phyloP scores from a whole-genome alignment of 225 moss, liverwort and hornwort species.

The Bryum argenteum region DNA sequence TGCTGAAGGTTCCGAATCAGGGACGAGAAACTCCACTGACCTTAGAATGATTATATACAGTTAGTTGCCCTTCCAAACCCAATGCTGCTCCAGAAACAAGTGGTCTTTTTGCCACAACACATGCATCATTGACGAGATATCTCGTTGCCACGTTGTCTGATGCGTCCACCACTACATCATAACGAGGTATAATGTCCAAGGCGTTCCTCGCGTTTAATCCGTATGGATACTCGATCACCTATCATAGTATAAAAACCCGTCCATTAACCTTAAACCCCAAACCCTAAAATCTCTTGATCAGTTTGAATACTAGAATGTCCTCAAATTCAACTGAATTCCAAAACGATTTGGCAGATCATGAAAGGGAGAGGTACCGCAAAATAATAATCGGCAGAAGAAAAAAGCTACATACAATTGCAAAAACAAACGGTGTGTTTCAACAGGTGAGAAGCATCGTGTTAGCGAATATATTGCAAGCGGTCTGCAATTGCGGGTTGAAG shows the following conservation, averaged over 20 bases:
- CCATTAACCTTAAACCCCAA: slow-evolving; percentile 17
- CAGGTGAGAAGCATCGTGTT: neutral
- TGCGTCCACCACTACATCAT: slow-evolving; percentile 89
- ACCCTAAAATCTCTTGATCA: neutral
- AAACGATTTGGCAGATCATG: neutral
- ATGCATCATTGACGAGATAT: slow-evolving; percentile 90
- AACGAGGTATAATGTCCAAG: slow-evolving; percentile 69
- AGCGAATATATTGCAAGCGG: slow-evolving; percentile 4
- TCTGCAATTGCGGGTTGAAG: neutral
- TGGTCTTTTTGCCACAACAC: slow-evolving; percentile 70
- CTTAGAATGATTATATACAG: slow-evolving; percentile 53
- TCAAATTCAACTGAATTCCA: neutral
- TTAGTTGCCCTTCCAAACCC: slow-evolving; percentile 91
- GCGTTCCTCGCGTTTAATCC: slow-evolving; percentile 75
- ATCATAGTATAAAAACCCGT: slow-evolving; percentile 21
- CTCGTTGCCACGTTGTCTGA: slow-evolving; percentile 95
- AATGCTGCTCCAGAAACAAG: slow-evolving; percentile 97
- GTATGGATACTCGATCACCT: slow-evolving; percentile 65
- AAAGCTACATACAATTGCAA: neutral
- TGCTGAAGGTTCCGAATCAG: neutral
- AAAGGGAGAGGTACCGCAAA: neutral
- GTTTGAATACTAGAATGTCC: slow-evolving; percentile 1
- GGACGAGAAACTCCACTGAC: slow-evolving; percentile 24
- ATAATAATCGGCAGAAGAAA: neutral
- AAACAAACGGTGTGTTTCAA: neutral